Evolutionary conservation across 371 early-diverging fungal species (phyloP).

Genomic region (Blyttiomyces sp.): DNA sequence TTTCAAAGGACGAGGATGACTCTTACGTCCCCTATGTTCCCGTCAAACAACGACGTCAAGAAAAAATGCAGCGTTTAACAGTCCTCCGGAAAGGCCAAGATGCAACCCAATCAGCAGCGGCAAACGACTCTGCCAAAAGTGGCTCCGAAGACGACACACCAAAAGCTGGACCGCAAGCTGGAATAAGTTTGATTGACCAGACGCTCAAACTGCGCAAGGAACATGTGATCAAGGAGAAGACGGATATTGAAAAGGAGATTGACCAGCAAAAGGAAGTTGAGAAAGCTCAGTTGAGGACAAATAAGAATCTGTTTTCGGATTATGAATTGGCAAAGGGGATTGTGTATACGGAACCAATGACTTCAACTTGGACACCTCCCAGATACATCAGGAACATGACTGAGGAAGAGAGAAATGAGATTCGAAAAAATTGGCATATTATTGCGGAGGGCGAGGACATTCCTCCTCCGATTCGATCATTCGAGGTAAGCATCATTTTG

Average conservation of each 20-base stretch:
- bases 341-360: constrained; percentile 79
- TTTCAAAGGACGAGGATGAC: constrained; percentile 32
- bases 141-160: constrained; percentile 38
- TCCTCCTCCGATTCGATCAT: constrained; percentile 58
- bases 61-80: constrained; percentile 42
- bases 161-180: constrained; percentile 58
- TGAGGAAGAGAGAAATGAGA: constrained; percentile 31
- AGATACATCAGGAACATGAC: constrained; percentile 52
- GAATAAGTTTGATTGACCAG: constrained; percentile 80
- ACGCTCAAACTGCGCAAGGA: constrained; percentile 68
- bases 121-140: constrained; percentile 21
- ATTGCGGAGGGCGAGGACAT: constrained; percentile 57
- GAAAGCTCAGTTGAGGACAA: constrained; percentile 70
- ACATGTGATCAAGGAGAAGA: constrained; percentile 57
- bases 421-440: constrained; percentile 59
- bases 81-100: constrained; percentile 16
- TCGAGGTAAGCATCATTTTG: constrained; percentile 41
- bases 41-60: constrained; percentile 67
- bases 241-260: constrained; percentile 74
- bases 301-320: constrained; percentile 76
- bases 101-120: constrained; percentile 27
- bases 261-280: constrained; percentile 83
- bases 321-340: constrained; percentile 85
- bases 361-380: constrained; percentile 75
- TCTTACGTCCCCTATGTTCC: constrained; percentile 81